Base-by-base conservation (phyloP, 257 asterid species). In the Verbascum thapsus region DNA sequence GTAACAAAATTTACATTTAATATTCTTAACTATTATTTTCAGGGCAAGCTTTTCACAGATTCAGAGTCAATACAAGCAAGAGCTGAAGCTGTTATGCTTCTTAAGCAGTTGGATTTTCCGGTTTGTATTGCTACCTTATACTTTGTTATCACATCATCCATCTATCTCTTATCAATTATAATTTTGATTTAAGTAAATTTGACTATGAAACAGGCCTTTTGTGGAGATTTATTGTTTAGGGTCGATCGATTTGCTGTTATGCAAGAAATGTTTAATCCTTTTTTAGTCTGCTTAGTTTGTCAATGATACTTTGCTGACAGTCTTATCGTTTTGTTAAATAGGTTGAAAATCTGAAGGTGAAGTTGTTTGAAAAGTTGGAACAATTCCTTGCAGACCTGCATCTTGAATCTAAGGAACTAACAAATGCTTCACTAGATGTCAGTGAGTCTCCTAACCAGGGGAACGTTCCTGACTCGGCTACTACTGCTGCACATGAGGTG, bases 41-140 rank as follows among this genome's bases (percentile, higher is more conserved):
- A 94, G 98, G 97, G 90, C 49, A 87, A 85, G 80, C 88, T 90
- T 68, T 94, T 94, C 83, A 85, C 95, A 39, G 99, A 90, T 84
- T 82, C 96, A 6, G 99, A 94, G 70, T 94, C 99, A 68, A 94
- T 90, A 67, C 97, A 94, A 90, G 84, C 94, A 60, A 87, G 97
- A 76, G 97, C 99, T 17, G 95, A 90, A 84, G 98, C 97, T 75
- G 96, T 94, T 76, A 79, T 94, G 95, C 98, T 90, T 76, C 95
- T 94, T 63, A 87, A 94, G 95, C 85, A 82, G 85, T 80, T 94
- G 92, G 84, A 90, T 73, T 85, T 90, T 72, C 97, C 94, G 74
- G 99, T 94, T 10, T 48, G 95, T 77, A 67, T 55, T 54, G 48
- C 64, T 50, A 49, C 18, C 74, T 58, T 72, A 53, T 54, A 41